Percentiles rank a stretch among this genome's conserved stretches.
These are phyloP conservation scores for Alternaria triticimaculans DNA, from an alignment of 2,329 filamentous ascomycete genomes.

Conservation along the genomic window DNA sequence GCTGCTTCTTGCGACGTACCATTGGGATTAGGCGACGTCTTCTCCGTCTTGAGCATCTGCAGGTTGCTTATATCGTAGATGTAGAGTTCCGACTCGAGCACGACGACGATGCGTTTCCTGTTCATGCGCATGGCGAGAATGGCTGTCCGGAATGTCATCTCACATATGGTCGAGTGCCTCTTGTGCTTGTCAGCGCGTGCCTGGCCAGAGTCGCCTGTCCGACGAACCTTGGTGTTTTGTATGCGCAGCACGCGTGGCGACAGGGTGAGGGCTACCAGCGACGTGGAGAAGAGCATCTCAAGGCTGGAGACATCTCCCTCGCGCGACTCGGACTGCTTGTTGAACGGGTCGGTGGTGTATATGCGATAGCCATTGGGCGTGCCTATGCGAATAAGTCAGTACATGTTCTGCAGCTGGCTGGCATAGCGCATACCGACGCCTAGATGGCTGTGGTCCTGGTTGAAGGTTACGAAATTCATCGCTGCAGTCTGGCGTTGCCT, in stretches of 20 bases:
- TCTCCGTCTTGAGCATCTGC: constrained; percentile 90
- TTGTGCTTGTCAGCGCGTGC: constrained; percentile 41
- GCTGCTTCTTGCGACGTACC: constrained; percentile 53
- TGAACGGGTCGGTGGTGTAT: constrained; percentile 95
- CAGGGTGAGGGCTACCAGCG: constrained; percentile 89
- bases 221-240: constrained; percentile 89
- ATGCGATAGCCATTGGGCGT: constrained; percentile 95
- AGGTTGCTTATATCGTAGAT: constrained; percentile 99
- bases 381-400: constrained; percentile 58
- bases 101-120: constrained; percentile 88
- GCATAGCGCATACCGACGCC: constrained; percentile 75
- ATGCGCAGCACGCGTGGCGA: constrained; percentile 93
- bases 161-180: constrained; percentile 88
- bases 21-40: constrained; percentile 90
- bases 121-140: constrained; percentile 94
- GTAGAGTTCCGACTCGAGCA: constrained; percentile 95
- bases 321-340: constrained; percentile 91
- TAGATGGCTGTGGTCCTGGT: constrained; percentile 97
- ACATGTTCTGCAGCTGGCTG: neutral
- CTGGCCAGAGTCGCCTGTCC: neutral
- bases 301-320: constrained; percentile 95
- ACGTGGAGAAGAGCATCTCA: constrained; percentile 99
- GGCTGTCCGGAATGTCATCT: constrained; percentile 97
- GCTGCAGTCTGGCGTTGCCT: constrained; percentile 42
- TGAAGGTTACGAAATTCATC: constrained; percentile 99